These are phyloP conservation scores for Bretschneidera sinensis DNA, from an alignment of 345 rosid species.

Conservation along the genomic window DNA sequence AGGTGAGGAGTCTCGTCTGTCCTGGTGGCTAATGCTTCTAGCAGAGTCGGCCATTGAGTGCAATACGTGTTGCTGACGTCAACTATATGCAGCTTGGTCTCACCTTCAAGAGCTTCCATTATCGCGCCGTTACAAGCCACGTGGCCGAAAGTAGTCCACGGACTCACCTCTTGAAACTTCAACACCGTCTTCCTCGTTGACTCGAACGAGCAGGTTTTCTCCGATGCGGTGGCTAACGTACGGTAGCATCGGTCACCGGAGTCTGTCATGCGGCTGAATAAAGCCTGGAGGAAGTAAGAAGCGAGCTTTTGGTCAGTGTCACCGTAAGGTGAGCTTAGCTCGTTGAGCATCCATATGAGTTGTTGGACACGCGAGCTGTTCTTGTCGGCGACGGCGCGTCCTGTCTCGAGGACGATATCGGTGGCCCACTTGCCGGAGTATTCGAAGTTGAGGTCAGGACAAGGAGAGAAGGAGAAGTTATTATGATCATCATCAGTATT, in stretches of 20 bases:
- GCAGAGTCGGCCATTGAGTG: conserved; percentile 98
- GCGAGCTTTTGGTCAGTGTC: conserved; percentile 82
- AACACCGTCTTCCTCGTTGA: conserved; percentile 72
- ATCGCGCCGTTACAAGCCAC: conserved; percentile 91
- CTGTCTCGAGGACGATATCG: conserved; percentile 61
- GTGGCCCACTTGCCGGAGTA: conserved; percentile 74
- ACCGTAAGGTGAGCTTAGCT: conserved; percentile 80
- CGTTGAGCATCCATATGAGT: conserved; percentile 90
- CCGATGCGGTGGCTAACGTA: conserved; percentile 56
- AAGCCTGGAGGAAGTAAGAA: conserved; percentile 82
- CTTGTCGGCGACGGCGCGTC: conserved; percentile 60
- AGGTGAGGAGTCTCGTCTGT: conserved; percentile 86
- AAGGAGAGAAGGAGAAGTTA: conserved; percentile 45
- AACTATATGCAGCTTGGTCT: conserved; percentile 67
- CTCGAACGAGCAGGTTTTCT: conserved; percentile 72
- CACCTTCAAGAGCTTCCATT: conserved; percentile 88
- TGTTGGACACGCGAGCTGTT: conserved; percentile 70
- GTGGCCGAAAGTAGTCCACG: conserved; percentile 98
- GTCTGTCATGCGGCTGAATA: conserved; percentile 80
- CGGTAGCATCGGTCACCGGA: conserved; percentile 68
- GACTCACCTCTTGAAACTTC: conserved; percentile 92
- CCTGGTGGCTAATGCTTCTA: conserved; percentile 94
- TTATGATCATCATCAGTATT: conserved; percentile 38
- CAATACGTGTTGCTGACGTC: conserved; percentile 90
- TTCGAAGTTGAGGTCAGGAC: conserved; percentile 46